Evolutionary conservation across 1,139 yeast species (phyloP).

Genomic region (Blastobotrys ciferrii): DNA sequence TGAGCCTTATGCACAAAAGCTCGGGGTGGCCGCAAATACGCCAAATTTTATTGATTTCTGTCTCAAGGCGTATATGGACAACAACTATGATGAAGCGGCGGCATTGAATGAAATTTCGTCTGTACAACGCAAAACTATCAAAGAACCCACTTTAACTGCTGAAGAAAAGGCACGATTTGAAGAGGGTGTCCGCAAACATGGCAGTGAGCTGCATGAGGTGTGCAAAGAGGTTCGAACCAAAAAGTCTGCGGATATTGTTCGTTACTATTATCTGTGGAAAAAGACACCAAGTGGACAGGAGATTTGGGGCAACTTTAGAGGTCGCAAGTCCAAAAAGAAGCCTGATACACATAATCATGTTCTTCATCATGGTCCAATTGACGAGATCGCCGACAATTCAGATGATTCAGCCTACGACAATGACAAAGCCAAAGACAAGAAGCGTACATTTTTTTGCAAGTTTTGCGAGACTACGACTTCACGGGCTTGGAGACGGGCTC

Average conservation of each 20-base stretch:
- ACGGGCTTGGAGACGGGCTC: constrained; percentile 66
- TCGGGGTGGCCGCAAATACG: constrained; percentile 47
- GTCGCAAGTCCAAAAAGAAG: constrained; percentile 51
- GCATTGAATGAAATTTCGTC: constrained; percentile 45
- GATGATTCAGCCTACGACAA: constrained; percentile 71
- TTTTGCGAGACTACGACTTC: constrained; percentile 59
- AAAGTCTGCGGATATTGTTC: constrained; percentile 70
- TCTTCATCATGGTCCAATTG: constrained; percentile 36
- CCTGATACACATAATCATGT: constrained; percentile 36
- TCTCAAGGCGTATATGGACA: constrained; percentile 52
- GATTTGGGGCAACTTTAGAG: constrained; percentile 83
- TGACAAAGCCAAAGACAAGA: constrained; percentile 43
- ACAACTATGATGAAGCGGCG: constrained; percentile 47
- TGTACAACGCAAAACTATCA: constrained; percentile 57
- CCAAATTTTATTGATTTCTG: constrained; percentile 83
- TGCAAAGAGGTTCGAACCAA: constrained; percentile 66
- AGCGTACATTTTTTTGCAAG: constrained; percentile 54
- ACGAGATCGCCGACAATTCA: constrained; percentile 58
- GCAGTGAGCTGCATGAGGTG: constrained; percentile 79
- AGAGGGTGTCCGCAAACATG: constrained; percentile 67
- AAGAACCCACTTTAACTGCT: constrained; percentile 70
- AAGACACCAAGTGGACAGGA: constrained; percentile 70
- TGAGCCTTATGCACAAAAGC: constrained; percentile 52
- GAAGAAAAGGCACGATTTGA: constrained; percentile 72
- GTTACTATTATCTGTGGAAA: constrained; percentile 89